Conservation (phyloP, 352 stramenopile species). For the Globisporangium middletonii region DNA sequence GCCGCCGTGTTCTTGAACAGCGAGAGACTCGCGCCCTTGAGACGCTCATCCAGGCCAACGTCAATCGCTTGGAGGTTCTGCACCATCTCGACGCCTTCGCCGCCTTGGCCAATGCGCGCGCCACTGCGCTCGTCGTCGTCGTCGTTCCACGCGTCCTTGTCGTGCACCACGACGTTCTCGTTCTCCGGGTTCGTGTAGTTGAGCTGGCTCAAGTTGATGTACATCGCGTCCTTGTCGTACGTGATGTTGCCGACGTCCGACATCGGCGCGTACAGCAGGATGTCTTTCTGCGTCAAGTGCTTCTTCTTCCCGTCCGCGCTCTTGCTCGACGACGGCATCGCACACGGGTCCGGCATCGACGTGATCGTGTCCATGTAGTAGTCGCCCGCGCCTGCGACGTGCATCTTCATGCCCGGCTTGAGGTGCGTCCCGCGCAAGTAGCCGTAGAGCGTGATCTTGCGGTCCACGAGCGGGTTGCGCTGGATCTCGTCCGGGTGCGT, state of each 20-base stretch:
- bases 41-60: slow-evolving; percentile 92
- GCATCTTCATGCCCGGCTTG: slow-evolving; percentile 95
- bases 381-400: slow-evolving; percentile 98
- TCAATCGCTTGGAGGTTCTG: slow-evolving; percentile 91
- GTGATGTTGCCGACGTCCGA: slow-evolving; percentile 96
- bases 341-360: slow-evolving; percentile 95
- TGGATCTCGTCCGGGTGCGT: slow-evolving; percentile 94
- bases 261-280: slow-evolving; percentile 82
- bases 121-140: slow-evolving; percentile 33
- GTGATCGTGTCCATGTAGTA: slow-evolving; percentile 94
- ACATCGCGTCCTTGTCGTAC: slow-evolving; percentile 99
- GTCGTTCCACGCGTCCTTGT: slow-evolving; percentile 44
- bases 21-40: slow-evolving; percentile 90
- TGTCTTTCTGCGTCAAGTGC: slow-evolving; percentile 93
- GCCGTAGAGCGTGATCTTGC: slow-evolving; percentile 96
- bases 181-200: slow-evolving; percentile 95
- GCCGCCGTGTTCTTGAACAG: slow-evolving; percentile 94
- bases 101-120: slow-evolving; percentile 31
- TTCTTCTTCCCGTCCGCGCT: slow-evolving; percentile 71
- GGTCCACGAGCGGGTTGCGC: slow-evolving; percentile 89
- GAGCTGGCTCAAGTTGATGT: slow-evolving; percentile 94
- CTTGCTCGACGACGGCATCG: slow-evolving; percentile 74
- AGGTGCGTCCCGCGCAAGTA: slow-evolving; percentile 98
- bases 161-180: slow-evolving; percentile 53
- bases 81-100: slow-evolving; percentile 92